Base-by-base conservation (phyloP, 495 filamentous ascomycete genomes). In the Talaromyces adpressus region DNA sequence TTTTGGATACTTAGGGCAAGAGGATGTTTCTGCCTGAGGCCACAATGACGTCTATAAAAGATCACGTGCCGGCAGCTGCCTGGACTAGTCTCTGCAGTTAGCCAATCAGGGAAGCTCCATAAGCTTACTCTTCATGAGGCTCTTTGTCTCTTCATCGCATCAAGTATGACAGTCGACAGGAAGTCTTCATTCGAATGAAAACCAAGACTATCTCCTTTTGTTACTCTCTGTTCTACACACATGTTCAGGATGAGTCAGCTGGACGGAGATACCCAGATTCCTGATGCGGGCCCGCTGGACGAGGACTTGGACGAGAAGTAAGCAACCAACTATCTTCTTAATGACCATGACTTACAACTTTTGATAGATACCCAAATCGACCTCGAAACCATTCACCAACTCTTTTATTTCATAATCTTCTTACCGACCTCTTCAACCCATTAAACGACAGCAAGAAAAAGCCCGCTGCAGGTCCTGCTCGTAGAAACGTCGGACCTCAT, bases 381-480 rank as follows among this genome's bases (percentile, higher is more conserved):
- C 94, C 94, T 2, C 83, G 76, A 58, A 98, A 98, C 71, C 84
- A 86, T 65, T 85, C 85, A 25, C 79, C 83, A 51, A 96, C 93
- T 1, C 76, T 94, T 2, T 85, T 86, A n/a, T 98, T 98, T 72
- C 86, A 91, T 66, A 85, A 89, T 12, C 82, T 98, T 1, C 91
- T 88, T 73, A 71, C 80, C 36, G 78, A 79, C 25, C 85, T 98
- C 4, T 98, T 98, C 79, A 88, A 94, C 70, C 92, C 92, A 3
- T 79, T 98, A 2, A 91, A 85, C 58, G 87, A 91, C 7, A 91
- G 90, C 69, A 92, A 89, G 67, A 92, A 92, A 72, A 89, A 88
- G 61, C 85, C 87, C 4, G 74, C 81, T 1, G 84, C 82, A 6
- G 66, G 72, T 6, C 65, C 73, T 2, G 72, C 77, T 20, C 78